Percentiles rank a stretch among this genome's conserved stretches.
phyloP scores from a whole-genome alignment of 2,329 filamentous ascomycete genomes.

The Decorospora gaudefroyi region DNA sequence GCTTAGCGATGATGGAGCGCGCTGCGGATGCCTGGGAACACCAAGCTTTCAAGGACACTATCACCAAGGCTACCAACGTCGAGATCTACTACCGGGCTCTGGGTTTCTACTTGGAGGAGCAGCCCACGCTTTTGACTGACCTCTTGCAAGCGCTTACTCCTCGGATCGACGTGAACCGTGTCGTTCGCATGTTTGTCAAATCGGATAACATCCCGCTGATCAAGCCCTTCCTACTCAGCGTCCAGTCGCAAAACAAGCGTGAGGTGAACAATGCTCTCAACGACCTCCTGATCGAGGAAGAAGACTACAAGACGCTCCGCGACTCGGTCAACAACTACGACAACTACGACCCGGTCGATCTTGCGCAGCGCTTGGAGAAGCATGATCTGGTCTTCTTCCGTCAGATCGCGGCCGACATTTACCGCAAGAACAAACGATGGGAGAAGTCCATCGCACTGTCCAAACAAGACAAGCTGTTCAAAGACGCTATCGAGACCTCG shows the following conservation, averaged over 20 bases:
- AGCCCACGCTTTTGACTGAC: conserved; percentile 94
- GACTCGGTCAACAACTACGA: conserved; percentile 99
- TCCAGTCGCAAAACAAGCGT: conserved; percentile 96
- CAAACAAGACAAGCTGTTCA: conserved; percentile 99
- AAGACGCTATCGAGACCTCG: conserved; percentile 97
- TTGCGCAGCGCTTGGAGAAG: conserved; percentile 91
- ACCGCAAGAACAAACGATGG: conserved; percentile 99
- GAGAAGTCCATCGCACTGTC: conserved; percentile 97
- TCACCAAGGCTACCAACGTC: conserved; percentile 95
- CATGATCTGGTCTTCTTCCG: conserved; percentile 99
- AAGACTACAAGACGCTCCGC: conserved; percentile 97
- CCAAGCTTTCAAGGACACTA: conserved; percentile 98
- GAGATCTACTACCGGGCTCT: conserved; percentile 98
- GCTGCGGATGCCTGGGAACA: conserved; percentile 98
- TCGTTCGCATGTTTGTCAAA: conserved; percentile 99
- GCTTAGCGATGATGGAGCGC: conserved; percentile 96
- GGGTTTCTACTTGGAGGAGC: conserved; percentile 97
- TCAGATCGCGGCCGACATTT: conserved; percentile 96
- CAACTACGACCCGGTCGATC: conserved; percentile 94
- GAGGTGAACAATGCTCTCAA: conserved; percentile 98
- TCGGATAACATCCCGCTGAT: conserved; percentile 97
- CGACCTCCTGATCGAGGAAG: conserved; percentile 95
- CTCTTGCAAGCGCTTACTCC: conserved; percentile 88
- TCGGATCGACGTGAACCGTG: conserved; percentile 95
- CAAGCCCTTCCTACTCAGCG: conserved; percentile 97